Percentiles rank a stretch among this genome's conserved stretches.
phyloP scores from a whole-genome alignment of 257 asterid species.

The Nicotiana knightiana region DNA sequence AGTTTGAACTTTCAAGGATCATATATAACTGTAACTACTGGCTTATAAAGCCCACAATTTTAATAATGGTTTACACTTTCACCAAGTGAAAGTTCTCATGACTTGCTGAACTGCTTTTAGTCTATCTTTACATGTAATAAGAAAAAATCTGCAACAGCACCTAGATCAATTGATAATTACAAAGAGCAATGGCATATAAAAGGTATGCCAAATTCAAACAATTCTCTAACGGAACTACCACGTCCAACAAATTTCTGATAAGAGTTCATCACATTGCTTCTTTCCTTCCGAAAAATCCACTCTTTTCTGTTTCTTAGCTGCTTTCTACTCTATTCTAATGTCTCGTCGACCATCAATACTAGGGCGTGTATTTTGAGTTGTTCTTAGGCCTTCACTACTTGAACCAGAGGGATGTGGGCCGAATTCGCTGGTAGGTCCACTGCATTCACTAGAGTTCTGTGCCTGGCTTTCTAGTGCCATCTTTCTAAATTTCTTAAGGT shows the following conservation, averaged over 20 bases:
- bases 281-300: neutral
- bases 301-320: neutral
- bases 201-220: slow-evolving; percentile 2
- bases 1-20: neutral
- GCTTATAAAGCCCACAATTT: neutral
- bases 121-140: neutral
- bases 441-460: slow-evolving; percentile 48
- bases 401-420: slow-evolving; percentile 61
- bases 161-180: neutral
- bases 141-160: neutral
- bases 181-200: slow-evolving; percentile 2
- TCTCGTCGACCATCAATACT: slow-evolving; percentile 8
- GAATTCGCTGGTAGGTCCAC: slow-evolving; percentile 67
- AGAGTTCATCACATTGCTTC: neutral
- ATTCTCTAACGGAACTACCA: neutral
- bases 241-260: neutral
- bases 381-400: slow-evolving; percentile 49
- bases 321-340: slow-evolving; percentile 3
- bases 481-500: slow-evolving; percentile 59
- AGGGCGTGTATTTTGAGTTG: slow-evolving; percentile 18
- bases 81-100: neutral
- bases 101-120: neutral
- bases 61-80: neutral
- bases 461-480: slow-evolving; percentile 65
- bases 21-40: neutral